phyloP scores from a whole-genome alignment of 768 basidiomycete species.

The Rossbeevera mucosa region DNA sequence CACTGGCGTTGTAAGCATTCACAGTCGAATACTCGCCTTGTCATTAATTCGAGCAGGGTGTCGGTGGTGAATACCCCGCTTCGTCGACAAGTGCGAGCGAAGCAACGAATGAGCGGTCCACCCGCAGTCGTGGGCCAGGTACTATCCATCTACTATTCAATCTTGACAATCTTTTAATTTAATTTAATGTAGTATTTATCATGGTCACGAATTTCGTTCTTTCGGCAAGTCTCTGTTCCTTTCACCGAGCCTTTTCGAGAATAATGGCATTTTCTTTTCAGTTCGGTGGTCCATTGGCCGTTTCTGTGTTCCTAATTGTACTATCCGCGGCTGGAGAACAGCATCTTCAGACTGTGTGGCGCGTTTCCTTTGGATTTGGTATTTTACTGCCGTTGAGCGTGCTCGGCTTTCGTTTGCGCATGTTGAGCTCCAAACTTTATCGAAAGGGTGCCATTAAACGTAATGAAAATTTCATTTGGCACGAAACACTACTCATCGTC shows the following conservation, averaged over 20 bases:
- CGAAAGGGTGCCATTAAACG: slow-evolving; percentile 62
- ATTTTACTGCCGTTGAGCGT: slow-evolving; percentile 61
- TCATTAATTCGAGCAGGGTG: slow-evolving; percentile 41
- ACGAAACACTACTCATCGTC: slow-evolving; percentile 1
- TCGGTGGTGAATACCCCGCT: slow-evolving; percentile 76
- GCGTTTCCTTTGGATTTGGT: slow-evolving; percentile 62
- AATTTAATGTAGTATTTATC: slow-evolving; percentile 53
- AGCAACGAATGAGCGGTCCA: slow-evolving; percentile 66
- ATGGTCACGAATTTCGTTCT: slow-evolving; percentile 74
- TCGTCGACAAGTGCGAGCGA: slow-evolving; percentile 67
- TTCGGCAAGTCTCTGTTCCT: slow-evolving; percentile 37
- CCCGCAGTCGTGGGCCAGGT: slow-evolving; percentile 58
- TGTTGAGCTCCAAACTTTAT: slow-evolving; percentile 65
- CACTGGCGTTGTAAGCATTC: slow-evolving; percentile 51
- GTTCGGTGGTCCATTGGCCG: slow-evolving; percentile 66
- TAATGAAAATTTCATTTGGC: slow-evolving; percentile 23
- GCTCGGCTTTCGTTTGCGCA: slow-evolving; percentile 66
- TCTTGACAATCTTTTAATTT: neutral
- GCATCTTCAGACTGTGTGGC: slow-evolving; percentile 62
- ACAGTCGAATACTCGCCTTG: neutral
- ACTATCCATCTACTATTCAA: slow-evolving; percentile 4
- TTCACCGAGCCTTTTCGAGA: neutral
- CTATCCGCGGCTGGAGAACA: slow-evolving; percentile 60
- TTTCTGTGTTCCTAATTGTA: slow-evolving; percentile 63
- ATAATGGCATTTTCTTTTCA: slow-evolving; percentile 18